Evolutionary conservation across 345 rosid genomes (phyloP).

Genomic region (Salix purpurea): DNA sequence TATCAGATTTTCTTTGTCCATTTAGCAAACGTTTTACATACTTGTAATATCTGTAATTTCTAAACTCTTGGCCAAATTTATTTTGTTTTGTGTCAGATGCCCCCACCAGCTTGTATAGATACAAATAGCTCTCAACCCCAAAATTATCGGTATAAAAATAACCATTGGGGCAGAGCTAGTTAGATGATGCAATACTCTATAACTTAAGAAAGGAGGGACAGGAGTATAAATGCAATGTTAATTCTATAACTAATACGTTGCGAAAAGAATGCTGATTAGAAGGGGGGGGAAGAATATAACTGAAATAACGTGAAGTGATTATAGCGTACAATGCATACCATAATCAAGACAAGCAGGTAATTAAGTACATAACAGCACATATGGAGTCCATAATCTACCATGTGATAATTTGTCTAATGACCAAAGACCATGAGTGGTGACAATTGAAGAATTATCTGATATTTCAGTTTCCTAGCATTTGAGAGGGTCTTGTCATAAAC

Average conservation of each 20-base stretch:
- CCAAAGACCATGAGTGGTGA: not conserved
- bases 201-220: not conserved
- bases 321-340: not conserved
- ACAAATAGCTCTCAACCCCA: not conserved
- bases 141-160: not conserved
- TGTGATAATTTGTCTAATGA: not conserved
- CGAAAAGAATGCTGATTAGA: not conserved
- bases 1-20: not conserved
- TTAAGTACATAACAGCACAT: not conserved
- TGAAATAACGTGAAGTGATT: not conserved
- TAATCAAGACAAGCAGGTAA: not conserved
- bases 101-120: not conserved
- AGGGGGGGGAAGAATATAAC: not conserved
- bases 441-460: not conserved
- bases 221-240: not conserved
- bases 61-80: not conserved
- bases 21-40: not conserved
- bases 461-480: not conserved
- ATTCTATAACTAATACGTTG: not conserved
- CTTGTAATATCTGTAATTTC: not conserved
- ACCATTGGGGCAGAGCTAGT: not conserved
- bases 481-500: not conserved
- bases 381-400: not conserved
- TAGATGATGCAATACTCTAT: not conserved
- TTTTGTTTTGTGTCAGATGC: not conserved